phyloP scores from a whole-genome alignment of 1,139 yeast genomes.

The Candida glucosophila region DNA sequence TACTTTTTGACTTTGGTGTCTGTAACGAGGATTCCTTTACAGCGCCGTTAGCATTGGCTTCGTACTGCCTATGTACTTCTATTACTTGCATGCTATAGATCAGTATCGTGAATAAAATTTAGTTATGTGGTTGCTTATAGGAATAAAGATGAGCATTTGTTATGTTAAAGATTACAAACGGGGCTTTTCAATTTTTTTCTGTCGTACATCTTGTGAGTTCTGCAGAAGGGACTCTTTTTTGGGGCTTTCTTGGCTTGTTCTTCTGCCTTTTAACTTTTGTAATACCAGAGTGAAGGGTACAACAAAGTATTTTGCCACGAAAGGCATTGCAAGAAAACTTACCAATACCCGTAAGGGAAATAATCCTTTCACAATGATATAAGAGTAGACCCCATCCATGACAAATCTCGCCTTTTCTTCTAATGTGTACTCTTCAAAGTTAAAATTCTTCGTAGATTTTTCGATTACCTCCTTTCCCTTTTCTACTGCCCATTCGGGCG shows the following conservation, averaged over 20 bases:
- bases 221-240: no score
- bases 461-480: slow-evolving; percentile 57
- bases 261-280: slow-evolving; percentile 6
- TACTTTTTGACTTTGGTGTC: no score
- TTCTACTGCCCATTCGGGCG: slow-evolving; percentile 59
- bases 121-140: no score
- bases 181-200: slow-evolving; percentile 5
- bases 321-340: slow-evolving; percentile 56
- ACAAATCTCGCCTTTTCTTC: slow-evolving; percentile 51
- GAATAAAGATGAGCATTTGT: no score
- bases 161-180: no score
- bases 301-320: slow-evolving; percentile 53
- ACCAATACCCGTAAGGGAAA: slow-evolving; percentile 54
- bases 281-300: slow-evolving; percentile 42
- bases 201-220: slow-evolving; percentile 3
- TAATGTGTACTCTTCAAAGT: slow-evolving; percentile 27
- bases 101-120: no score
- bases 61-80: no score
- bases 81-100: no score
- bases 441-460: slow-evolving; percentile 25
- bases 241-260: no score
- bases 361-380: slow-evolving; percentile 61
- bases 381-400: slow-evolving; percentile 84
- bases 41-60: no score
- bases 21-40: no score